These are phyloP conservation scores for Phlegmacium glaucopus DNA, from an alignment of 768 basidiomycete species.

Conservation along the genomic window DNA sequence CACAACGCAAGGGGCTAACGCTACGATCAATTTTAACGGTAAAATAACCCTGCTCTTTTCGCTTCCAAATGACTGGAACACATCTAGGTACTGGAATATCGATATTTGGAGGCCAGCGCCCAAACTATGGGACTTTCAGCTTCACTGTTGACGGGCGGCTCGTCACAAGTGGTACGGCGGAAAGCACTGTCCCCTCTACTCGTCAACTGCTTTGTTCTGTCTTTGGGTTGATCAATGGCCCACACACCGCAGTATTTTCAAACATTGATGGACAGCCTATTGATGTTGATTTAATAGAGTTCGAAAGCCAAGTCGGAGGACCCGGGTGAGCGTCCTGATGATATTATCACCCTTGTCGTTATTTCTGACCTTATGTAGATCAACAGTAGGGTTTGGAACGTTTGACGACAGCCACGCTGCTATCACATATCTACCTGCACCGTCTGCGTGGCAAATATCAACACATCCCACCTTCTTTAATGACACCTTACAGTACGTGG, in stretches of 20 bases:
- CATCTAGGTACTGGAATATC: slow-evolving; percentile 46
- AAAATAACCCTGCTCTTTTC: slow-evolving; percentile 4
- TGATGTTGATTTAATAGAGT: slow-evolving; percentile 49
- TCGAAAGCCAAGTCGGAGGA: slow-evolving; percentile 36
- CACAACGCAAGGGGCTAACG: slow-evolving; percentile 41
- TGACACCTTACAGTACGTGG: slow-evolving; percentile 45
- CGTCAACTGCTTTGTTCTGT: slow-evolving; percentile 41
- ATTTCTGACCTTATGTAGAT: too few species aligned
- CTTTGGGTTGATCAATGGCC: slow-evolving; percentile 39
- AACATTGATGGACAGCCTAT: slow-evolving; percentile 40
- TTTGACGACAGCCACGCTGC: slow-evolving; percentile 40
- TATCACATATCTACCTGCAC: slow-evolving; percentile 36
- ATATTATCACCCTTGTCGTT: too few species aligned
- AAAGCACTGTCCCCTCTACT: slow-evolving; percentile 20
- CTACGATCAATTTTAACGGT: slow-evolving; percentile 51
- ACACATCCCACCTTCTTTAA: slow-evolving; percentile 28
- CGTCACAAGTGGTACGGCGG: slow-evolving; percentile 32
- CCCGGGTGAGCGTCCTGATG: slow-evolving; percentile 28
- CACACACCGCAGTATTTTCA: slow-evolving; percentile 46
- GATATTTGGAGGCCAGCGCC: slow-evolving; percentile 44
- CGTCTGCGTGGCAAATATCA: slow-evolving; percentile 34
- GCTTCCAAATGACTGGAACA: background rate
- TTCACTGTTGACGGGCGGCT: slow-evolving; percentile 42
- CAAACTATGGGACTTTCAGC: slow-evolving; percentile 45
- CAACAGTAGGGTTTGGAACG: slow-evolving; percentile 22